phyloP scores from a whole-genome alignment of 2,329 filamentous ascomycete genomes.

The Stachybotrys chartarum region DNA sequence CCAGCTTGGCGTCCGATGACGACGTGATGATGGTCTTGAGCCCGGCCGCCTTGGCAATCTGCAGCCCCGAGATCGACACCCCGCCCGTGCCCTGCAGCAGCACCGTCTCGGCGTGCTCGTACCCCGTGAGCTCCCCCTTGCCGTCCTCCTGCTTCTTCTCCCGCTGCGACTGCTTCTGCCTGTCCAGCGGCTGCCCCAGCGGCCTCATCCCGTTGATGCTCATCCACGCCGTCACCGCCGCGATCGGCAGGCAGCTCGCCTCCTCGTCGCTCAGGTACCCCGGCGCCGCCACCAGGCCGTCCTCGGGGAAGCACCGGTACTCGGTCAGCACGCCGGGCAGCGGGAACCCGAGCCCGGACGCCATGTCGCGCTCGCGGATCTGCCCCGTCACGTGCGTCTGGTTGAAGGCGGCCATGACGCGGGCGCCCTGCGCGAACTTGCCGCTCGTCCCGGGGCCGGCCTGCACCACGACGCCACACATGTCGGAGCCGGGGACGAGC shows the following conservation, averaged over 20 bases:
- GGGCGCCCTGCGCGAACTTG: conserved; percentile 48
- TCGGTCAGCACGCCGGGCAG: conserved; percentile 49
- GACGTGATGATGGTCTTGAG: conserved; percentile 46
- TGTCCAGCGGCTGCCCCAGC: conserved; percentile 34
- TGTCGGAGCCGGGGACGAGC: conserved; percentile 62
- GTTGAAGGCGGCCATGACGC: conserved; percentile 61
- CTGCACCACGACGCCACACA: conserved; percentile 56
- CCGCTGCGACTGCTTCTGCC: background rate
- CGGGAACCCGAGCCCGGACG: conserved; percentile 53
- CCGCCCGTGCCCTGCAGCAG: conserved; percentile 49
- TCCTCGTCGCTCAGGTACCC: conserved; percentile 52
- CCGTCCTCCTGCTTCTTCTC: conserved; percentile 14
- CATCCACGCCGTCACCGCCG: conserved; percentile 59
- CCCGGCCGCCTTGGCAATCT: conserved; percentile 46
- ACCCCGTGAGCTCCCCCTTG: background rate
- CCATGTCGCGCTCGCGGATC: conserved; percentile 46
- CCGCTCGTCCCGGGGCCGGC: conserved; percentile 18
- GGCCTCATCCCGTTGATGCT: conserved; percentile 54
- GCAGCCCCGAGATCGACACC: conserved; percentile 42
- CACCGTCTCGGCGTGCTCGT: conserved; percentile 24
- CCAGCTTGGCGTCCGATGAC: conserved; percentile 44
- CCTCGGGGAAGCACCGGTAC: conserved; percentile 51
- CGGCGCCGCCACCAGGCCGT: conserved; percentile 49
- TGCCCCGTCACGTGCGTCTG: conserved; percentile 52
- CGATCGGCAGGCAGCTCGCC: conserved; percentile 53